These are phyloP conservation scores for Fistulinella prunicolor DNA, from an alignment of 768 basidiomycete genomes.

Conservation along the genomic window DNA sequence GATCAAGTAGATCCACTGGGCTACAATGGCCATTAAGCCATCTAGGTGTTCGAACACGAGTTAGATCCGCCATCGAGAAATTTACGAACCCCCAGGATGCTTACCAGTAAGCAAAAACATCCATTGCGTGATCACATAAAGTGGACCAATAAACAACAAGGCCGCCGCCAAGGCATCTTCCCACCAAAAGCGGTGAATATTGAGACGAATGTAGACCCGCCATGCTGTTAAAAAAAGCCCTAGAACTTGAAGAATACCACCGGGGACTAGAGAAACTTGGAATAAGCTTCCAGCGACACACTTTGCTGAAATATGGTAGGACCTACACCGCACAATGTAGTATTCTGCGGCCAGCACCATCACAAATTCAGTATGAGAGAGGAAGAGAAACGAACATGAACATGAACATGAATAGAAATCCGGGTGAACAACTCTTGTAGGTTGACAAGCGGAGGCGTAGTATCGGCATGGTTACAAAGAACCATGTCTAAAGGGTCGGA, in stretches of 20 bases:
- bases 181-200: slow-evolving; percentile 14
- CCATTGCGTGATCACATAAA: slow-evolving; percentile 17
- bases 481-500: too few species aligned
- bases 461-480: too few species aligned
- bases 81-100: not conserved
- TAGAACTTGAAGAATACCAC: slow-evolving; percentile 9
- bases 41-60: slow-evolving; percentile 4
- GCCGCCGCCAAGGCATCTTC: slow-evolving; percentile 3
- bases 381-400: too few species aligned
- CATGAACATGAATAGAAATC: too few species aligned
- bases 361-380: too few species aligned
- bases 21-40: slow-evolving; percentile 3
- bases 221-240: slow-evolving; percentile 17
- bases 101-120: slow-evolving; percentile 2
- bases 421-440: too few species aligned
- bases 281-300: too few species aligned
- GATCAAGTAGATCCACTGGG: slow-evolving; percentile 11
- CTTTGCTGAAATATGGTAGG: too few species aligned
- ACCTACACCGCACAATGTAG: too few species aligned
- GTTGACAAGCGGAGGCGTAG: too few species aligned
- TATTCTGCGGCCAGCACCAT: too few species aligned
- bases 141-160: slow-evolving; percentile 8
- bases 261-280: slow-evolving; percentile 9
- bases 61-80: not conserved
- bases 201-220: slow-evolving; percentile 18